A percentile compares a stretch with the other conserved stretches of the same genome.
Evolutionary conservation across 2,329 filamentous ascomycete genomes (phyloP).

Genomic region (Apiospora phragmitis): DNA sequence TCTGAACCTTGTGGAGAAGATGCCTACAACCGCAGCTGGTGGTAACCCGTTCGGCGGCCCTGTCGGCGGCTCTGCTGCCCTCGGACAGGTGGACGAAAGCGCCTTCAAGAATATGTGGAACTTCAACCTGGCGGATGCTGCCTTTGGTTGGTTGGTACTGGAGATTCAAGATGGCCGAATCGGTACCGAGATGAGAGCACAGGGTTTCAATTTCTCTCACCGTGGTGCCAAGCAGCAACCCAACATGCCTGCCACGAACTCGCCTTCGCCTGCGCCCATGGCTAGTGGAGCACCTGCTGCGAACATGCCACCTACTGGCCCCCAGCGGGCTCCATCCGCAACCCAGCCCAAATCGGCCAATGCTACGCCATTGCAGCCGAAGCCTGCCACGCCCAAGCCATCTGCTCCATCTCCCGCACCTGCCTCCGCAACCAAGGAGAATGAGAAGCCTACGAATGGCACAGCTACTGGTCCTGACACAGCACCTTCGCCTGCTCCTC

Average conservation of each 20-base stretch:
- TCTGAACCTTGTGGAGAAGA: constrained; percentile 92
- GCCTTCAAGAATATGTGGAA: constrained; percentile 99
- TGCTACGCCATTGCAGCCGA: constrained; percentile 42
- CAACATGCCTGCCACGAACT: constrained; percentile 37
- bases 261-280: constrained; percentile 37
- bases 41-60: constrained; percentile 96
- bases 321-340: constrained; percentile 35
- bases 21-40: constrained; percentile 92
- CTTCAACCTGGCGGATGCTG: constrained; percentile 96
- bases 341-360: constrained; percentile 42
- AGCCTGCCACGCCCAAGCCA: constrained; percentile 52
- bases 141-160: constrained; percentile 92
- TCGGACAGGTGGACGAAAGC: constrained; percentile 94
- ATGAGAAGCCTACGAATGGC: constrained; percentile 53
- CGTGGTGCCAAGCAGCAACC: constrained; percentile 77
- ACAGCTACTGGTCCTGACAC: constrained; percentile 58
- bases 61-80: constrained; percentile 66
- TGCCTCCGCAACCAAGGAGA: constrained; percentile 44
- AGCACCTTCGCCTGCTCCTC: constrained; percentile 58
- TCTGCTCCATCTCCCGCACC: constrained; percentile 38
- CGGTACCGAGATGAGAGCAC: constrained; percentile 96
- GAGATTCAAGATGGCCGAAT: constrained; percentile 96
- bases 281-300: constrained; percentile 31
- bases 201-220: constrained; percentile 99
- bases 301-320: constrained; percentile 33